Evolutionary conservation across 306 rosid genomes (phyloP), one percentile per base, ranked within the genome.

Genomic region (Prosopis cineraria): DNA sequence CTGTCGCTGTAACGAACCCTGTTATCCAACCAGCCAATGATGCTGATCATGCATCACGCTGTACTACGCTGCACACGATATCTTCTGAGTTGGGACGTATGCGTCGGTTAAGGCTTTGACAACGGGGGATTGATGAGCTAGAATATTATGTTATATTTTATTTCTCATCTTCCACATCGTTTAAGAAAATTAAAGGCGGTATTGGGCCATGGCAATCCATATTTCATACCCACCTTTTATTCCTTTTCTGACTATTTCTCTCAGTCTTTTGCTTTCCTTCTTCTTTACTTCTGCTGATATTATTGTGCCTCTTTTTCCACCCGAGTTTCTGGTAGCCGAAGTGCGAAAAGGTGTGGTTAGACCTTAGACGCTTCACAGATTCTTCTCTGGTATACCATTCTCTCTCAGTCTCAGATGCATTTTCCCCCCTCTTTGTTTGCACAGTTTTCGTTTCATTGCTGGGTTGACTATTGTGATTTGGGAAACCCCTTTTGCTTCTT

Each of bases 201-300:
- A 67, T 41, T 89, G 97, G 97, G 93, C 90, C 95, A 84, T 82
- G 91, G 87, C 90, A 81, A 83, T 90, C 89, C 90, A 79, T 84
- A 85, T 86, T 84, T 80, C 81, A 77, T 91, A 86, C 89, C 97
- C 79, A 92, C 93, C 90, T 86, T 82, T 90, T 89, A 83, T 86
- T 83, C 85, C 72, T 78, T 77, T 70, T 60, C 77, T 85, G 80
- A 75, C 74, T 31, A 72, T 29, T 70, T 75, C 85, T 80, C 68
- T 78, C 48, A 36, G 6, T 27, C 76, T 59, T 27, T 69, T 74
- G 39, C 82, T 83, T 90, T 90, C 81, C 98, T 95, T 91, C 90
- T 69, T 80, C 87, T 80, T 78, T 87, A 89, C 97, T 87, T 72
- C 89, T 73, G 50, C 90, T 70, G 45, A 66, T 83, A 77, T 83